These are phyloP conservation scores for Phaffomyces thermotolerans DNA, from an alignment of 805 yeast genomes.

Conservation along the genomic window DNA sequence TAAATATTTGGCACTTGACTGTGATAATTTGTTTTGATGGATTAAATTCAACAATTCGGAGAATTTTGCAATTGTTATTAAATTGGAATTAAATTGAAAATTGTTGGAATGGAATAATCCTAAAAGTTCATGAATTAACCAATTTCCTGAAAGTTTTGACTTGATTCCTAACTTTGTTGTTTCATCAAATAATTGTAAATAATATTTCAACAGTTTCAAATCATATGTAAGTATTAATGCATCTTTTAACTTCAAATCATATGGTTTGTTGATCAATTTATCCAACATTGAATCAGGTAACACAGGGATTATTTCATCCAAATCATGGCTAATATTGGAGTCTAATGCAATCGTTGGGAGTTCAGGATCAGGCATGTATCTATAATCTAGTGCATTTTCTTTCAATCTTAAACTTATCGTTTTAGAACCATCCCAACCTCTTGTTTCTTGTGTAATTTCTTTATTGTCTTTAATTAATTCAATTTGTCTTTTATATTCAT, in stretches of 20 bases:
- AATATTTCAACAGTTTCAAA: constrained; percentile 46
- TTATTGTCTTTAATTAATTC: constrained; percentile 35
- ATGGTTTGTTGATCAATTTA: constrained; percentile 41
- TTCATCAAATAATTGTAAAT: constrained; percentile 33
- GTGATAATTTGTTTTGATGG: constrained; percentile 40
- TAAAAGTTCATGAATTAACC: constrained; percentile 76
- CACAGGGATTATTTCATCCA: constrained; percentile 40
- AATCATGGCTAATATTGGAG: constrained; percentile 32
- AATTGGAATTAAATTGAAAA: constrained; percentile 24
- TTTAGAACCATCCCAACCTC: constrained; percentile 83
- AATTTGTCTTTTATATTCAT: constrained; percentile 69
- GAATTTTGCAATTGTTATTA: constrained; percentile 37
- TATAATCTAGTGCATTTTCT: constrained; percentile 77
- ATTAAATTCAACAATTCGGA: constrained; percentile 51
- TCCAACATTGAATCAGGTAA: constrained; percentile 55
- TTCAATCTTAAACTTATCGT: constrained; percentile 69
- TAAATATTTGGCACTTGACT: constrained; percentile 59
- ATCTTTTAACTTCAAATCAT: constrained; percentile 57
- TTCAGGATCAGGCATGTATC: constrained; percentile 95
- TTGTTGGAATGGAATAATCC: constrained; percentile 58
- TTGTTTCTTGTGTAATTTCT: constrained; percentile 50
- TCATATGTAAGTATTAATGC: constrained; percentile 61
- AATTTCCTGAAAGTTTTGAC: constrained; percentile 49
- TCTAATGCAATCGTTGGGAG: constrained; percentile 52
- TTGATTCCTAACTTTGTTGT: constrained; percentile 3